phyloP scores from a whole-genome alignment of 2,329 filamentous ascomycete species.

The Botrytis tulipae region DNA sequence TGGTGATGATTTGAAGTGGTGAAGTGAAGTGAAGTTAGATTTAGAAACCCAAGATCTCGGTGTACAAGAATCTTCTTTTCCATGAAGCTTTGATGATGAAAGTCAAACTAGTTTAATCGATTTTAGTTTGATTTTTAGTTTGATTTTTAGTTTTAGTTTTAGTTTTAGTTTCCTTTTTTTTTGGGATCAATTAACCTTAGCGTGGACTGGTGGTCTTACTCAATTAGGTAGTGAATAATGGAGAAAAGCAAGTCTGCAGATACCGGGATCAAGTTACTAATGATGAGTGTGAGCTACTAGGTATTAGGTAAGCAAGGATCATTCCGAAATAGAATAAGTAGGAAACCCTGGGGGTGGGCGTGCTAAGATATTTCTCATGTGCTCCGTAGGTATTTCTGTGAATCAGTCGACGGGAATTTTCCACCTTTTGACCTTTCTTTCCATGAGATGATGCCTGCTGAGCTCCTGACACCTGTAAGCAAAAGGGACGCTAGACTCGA shows the following conservation, averaged over 20 bases:
- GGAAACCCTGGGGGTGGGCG: background rate
- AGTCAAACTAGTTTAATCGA: background rate
- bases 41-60: background rate
- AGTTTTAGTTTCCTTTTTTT: background rate
- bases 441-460: background rate
- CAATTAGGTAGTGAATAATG: conserved; percentile 11
- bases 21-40: background rate
- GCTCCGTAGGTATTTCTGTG: too few species aligned
- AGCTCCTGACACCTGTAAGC: background rate
- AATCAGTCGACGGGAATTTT: background rate
- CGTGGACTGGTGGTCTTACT: background rate
- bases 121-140: background rate
- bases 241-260: conserved; percentile 19
- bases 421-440: background rate
- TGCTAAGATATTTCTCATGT: too few species aligned
- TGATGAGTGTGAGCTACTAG: background rate
- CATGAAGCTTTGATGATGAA: conserved; percentile 19
- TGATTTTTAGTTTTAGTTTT: background rate
- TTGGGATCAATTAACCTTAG: too few species aligned
- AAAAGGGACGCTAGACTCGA: background rate
- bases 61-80: conserved; percentile 18
- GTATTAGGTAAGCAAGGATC: background rate
- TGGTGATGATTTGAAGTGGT: background rate
- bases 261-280: background rate
- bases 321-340: background rate